These are phyloP conservation scores for Cladophialophora immunda DNA, from an alignment of 2,329 filamentous ascomycete species.

Conservation along the genomic window DNA sequence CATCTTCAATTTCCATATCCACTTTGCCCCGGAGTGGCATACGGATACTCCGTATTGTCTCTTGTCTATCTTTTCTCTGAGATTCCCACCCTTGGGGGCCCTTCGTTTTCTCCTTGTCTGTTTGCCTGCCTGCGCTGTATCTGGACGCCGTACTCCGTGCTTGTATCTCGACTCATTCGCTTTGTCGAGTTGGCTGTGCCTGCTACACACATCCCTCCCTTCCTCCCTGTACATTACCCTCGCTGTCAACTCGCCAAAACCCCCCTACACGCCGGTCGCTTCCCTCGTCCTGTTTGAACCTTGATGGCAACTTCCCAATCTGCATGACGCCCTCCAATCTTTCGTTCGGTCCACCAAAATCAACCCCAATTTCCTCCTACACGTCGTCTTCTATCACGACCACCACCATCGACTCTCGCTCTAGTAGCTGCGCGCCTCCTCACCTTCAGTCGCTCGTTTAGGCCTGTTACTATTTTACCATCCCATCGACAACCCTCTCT, in stretches of 20 bases:
- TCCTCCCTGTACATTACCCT: conserved; percentile 7
- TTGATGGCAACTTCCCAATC: conserved; percentile 21
- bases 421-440: conserved; percentile 18
- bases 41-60: conserved; percentile 6
- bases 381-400: conserved; percentile 12
- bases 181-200: conserved; percentile 32
- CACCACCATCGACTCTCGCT: conserved; percentile 8
- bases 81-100: not conserved
- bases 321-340: conserved; percentile 25
- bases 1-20: conserved; percentile 9
- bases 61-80: not conserved
- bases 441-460: conserved; percentile 32
- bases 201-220: not conserved
- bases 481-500: not conserved
- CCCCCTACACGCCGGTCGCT: conserved; percentile 18
- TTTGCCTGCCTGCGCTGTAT: not conserved
- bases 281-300: conserved; percentile 6
- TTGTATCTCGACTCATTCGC: conserved; percentile 29
- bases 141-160: not conserved
- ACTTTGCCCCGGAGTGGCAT: conserved; percentile 6
- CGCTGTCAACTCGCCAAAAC: not conserved
- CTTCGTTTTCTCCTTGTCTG: not conserved
- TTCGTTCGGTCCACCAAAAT: conserved; percentile 14
- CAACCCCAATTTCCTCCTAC: conserved; percentile 25
- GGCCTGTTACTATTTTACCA: conserved; percentile 14